A percentile compares a stretch with the other conserved stretches of the same genome.
Conservation (phyloP, 2,329 filamentous ascomycete species). For the Ophiocordyceps camponoti-leonardi region DNA sequence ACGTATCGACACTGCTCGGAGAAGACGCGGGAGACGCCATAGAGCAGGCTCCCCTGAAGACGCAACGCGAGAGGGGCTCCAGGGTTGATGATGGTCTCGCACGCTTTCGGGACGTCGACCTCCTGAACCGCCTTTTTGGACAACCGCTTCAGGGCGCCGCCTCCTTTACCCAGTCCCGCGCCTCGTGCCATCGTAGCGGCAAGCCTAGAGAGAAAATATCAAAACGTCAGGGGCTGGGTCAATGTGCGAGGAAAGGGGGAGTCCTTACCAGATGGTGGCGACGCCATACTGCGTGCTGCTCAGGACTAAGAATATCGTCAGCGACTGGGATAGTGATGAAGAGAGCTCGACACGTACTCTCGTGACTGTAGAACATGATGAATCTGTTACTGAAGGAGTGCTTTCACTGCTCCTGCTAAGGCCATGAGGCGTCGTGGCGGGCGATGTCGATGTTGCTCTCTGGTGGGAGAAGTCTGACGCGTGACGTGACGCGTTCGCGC, state of each 20-base stretch:
- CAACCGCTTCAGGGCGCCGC: constrained; percentile 52
- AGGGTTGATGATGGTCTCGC: constrained; percentile 66
- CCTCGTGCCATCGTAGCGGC: constrained; percentile 77
- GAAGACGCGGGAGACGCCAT: constrained; percentile 72
- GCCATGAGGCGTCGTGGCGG: neutral
- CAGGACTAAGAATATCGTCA: constrained; percentile 40
- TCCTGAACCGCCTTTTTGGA: constrained; percentile 75
- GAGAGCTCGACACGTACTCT: constrained; percentile 41
- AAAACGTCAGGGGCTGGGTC: neutral
- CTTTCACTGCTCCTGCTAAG: neutral
- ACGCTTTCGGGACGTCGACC: constrained; percentile 75
- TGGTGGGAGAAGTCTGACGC: neutral
- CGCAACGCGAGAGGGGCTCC: constrained; percentile 78
- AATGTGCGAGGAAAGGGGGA: neutral
- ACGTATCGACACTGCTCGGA: constrained; percentile 77
- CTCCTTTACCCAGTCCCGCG: constrained; percentile 49
- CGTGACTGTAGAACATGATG: constrained; percentile 86
- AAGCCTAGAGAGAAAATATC: constrained; percentile 42
- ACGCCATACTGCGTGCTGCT: constrained; percentile 80
- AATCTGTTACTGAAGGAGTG: neutral
- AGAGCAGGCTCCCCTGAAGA: constrained; percentile 76
- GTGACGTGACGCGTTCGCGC: no score
- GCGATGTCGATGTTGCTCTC: neutral
- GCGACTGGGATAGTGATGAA: neutral
- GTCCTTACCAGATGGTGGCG: constrained; percentile 72